Conservation (phyloP, 1,284 basidiomycete species). For the Sanghuangporus weigelae region DNA sequence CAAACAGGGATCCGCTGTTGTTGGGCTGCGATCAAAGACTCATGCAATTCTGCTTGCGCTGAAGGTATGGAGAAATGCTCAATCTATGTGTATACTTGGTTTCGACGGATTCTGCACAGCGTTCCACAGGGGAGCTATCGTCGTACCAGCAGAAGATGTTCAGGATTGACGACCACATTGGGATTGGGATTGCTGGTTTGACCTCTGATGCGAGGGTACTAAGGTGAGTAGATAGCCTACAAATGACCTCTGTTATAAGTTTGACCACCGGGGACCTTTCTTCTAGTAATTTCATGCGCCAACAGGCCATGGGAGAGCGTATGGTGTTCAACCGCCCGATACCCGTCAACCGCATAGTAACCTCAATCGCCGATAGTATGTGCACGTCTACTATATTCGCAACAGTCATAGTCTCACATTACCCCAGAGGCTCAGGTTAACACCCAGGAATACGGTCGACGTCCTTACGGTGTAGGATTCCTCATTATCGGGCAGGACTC, state of each 20-base stretch:
- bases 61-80: constrained; percentile 51
- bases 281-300: constrained; percentile 95
- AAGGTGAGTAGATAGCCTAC: constrained; percentile 49
- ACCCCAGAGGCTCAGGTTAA: constrained; percentile 92
- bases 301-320: constrained; percentile 93
- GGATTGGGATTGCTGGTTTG: constrained; percentile 96
- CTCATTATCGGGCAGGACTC: constrained; percentile 95
- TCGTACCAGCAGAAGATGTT: constrained; percentile 99
- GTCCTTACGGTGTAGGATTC: constrained; percentile 99
- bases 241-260: neutral
- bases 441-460: constrained; percentile 96
- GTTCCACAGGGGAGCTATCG: constrained; percentile 97
- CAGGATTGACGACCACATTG: constrained; percentile 98
- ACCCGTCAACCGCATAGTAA: constrained; percentile 90
- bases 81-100: neutral
- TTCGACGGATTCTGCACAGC: constrained; percentile 41
- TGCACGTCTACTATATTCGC: constrained; percentile 19
- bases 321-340: constrained; percentile 95
- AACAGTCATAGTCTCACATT: constrained; percentile 9
- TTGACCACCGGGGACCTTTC: neutral
- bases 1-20: constrained; percentile 98
- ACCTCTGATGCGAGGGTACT: constrained; percentile 97
- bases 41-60: constrained; percentile 92
- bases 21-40: constrained; percentile 92
- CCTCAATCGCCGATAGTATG: constrained; percentile 91